A percentile compares a stretch with the other conserved stretches of the same genome.
Evolutionary conservation across 2,329 filamentous ascomycete species (phyloP).

Genomic region (Juglanconis oblonga): DNA sequence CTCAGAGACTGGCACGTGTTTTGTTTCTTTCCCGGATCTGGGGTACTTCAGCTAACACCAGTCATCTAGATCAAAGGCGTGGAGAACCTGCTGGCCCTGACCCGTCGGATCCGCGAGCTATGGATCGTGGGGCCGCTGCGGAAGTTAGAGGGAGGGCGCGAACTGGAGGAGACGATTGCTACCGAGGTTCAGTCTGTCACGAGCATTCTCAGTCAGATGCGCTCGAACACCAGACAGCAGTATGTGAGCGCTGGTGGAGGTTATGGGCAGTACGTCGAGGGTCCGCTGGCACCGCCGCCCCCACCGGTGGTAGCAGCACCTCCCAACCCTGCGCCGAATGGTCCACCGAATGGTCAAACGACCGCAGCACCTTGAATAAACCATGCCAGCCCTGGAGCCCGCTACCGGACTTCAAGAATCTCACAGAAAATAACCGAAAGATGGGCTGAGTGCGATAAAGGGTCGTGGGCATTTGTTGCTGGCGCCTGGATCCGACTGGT

Average conservation of each 20-base stretch:
- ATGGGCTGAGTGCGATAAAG: too few relatives aligned
- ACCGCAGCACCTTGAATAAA: neutral
- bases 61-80: conserved; percentile 34
- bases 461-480: too few relatives aligned
- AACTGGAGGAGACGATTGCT: conserved; percentile 32
- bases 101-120: conserved; percentile 46
- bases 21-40: neutral
- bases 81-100: conserved; percentile 44
- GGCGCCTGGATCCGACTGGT: too few relatives aligned
- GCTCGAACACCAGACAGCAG: conserved; percentile 23
- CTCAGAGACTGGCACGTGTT: conserved; percentile 32
- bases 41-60: neutral
- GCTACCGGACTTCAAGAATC: too few relatives aligned
- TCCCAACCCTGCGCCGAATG: neutral
- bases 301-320: neutral
- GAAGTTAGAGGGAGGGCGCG: conserved; percentile 38
- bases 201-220: conserved; percentile 29
- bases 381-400: neutral
- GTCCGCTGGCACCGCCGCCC: conserved; percentile 5
- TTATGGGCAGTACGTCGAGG: conserved; percentile 24
- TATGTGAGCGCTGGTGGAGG: conserved; percentile 21
- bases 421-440: too few relatives aligned
- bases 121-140: conserved; percentile 48
- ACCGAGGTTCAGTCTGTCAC: conserved; percentile 35
- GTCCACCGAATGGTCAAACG: neutral